Evolutionary conservation across 352 stramenopile genomes (phyloP), one percentile per base, ranked within the genome.

Genomic region (Globisporangium splendens): DNA sequence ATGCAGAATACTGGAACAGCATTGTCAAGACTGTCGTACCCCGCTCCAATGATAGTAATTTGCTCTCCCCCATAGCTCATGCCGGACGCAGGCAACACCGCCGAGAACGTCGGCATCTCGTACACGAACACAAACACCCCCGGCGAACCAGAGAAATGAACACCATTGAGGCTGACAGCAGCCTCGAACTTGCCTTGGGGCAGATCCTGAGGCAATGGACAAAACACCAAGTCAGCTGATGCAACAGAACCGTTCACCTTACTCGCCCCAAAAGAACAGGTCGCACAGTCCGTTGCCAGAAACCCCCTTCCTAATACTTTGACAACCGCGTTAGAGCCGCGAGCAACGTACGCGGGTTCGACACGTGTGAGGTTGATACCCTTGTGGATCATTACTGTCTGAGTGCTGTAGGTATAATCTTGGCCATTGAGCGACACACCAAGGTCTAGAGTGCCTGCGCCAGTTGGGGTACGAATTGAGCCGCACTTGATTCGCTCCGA

Each of bases 391-490:
- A 71, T 3, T 17, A 79, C 42, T 2, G 38, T 53, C 0, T 43
- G 14, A 24, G 35, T 20, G 46, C 42, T 67, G 14, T 13, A 53
- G 15, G 70, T 62, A 39, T 71, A 82, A 47, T 82, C 70, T 35
- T 63, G 49, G 4, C 72, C 57, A 61, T 82, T 82, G 15, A 82
- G 46, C 31, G 73, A 79, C 41, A 79, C 31, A 38, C 57, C 53
- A 7, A 79, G 20, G 8, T 4, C 13, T 15, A 59, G 54, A 2
- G 28, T 39, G 2, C 28, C 43, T 52, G 43, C 42, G n/a, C 46
- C 14, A 0, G 43, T 46, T 33, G 54, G 54, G n/a, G 54, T 59
- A 11, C 24, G 21, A 35, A 46, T 59, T 35, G 43, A 28, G 1
- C 18, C 54, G 20, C 54, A 59, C n/a, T 46, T 50, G 33, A 59